Base-by-base conservation (phyloP, 352 stramenopile species). In the Globisporangium spiculum region DNA sequence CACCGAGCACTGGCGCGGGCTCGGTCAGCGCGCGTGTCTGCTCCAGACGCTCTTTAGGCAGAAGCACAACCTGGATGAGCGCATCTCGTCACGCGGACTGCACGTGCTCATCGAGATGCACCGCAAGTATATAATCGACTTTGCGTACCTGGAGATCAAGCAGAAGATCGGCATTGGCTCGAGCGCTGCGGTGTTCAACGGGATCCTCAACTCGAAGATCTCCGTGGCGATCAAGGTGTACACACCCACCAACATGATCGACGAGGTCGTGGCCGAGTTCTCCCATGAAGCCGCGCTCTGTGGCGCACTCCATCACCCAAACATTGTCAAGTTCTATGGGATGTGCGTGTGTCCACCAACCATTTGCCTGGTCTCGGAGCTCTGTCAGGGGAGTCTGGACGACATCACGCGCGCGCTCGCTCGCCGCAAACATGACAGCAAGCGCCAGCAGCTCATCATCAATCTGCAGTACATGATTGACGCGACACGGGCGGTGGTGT, bases 291-390 rank as follows among this genome's bases (percentile, higher is more conserved):
- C 85, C 9, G 87, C 84, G 2, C 68, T 95, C 8, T 95, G 83
- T 66, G 80, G 82, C 7, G 76, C 83, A 18, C 73, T 94, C 4
- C 71, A 87, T 41, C 86, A 94, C 60, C 83, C 88, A 1, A 96
- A 96, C 68, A 86, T 96, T 53, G 81, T 92, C 66, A 83, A 78
- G 63, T 96, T 96, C 70, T 90, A 91, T 55, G 88, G 86, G 26
- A 90, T 96, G 80, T 96, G 88, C 58, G 81, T 95, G 16, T 89
- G 75, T 22, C 85, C 85, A 14, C 83, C 86, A 1, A 91, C 84
- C 12, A 87, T 94, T 36, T 92, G 83, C 41, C 59, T 94, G 1
- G 80, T 94, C 8, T 92, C 72, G 20, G 78, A 89, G 69, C 64
- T 85, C 24, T 94, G 79, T 48, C 72, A 68, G 52, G 79, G 64